A percentile compares a stretch with the other conserved stretches of the same genome.
Conservation (phyloP, 2,329 filamentous ascomycete species). For the Talaromyces sp. region DNA sequence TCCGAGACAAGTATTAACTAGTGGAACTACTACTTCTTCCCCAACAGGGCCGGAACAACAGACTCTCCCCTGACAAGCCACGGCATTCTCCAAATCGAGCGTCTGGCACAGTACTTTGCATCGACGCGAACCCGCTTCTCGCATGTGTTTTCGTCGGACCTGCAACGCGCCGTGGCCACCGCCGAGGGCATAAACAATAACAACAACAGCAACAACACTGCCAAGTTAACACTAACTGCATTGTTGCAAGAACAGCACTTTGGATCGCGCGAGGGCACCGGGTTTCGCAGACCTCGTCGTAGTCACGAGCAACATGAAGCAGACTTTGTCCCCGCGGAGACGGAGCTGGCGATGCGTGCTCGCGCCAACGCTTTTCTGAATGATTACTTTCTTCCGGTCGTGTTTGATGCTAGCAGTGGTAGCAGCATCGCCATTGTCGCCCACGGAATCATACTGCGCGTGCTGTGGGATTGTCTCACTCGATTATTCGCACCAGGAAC, state of each 20-base stretch:
- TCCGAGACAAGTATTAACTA: not conserved
- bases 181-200: constrained; percentile 22
- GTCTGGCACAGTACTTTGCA: constrained; percentile 63
- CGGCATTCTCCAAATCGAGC: constrained; percentile 71
- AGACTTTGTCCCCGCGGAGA: constrained; percentile 48
- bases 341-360: constrained; percentile 58
- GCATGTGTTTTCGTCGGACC: constrained; percentile 72
- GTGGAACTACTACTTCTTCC: constrained; percentile 1
- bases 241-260: constrained; percentile 37
- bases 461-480: constrained; percentile 61
- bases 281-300: constrained; percentile 16
- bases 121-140: constrained; percentile 59
- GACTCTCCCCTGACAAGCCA: constrained; percentile 79
- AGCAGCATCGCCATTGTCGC: constrained; percentile 61
- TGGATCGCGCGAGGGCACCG: constrained; percentile 33
- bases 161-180: constrained; percentile 63
- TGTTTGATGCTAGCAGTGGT: constrained; percentile 29
- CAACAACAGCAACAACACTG: constrained; percentile 5
- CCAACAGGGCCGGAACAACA: constrained; percentile 64
- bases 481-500: constrained; percentile 47
- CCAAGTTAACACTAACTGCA: constrained; percentile 6
- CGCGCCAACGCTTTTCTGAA: constrained; percentile 65
- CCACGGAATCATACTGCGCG: constrained; percentile 74
- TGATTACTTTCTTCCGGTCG: constrained; percentile 54
- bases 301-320: constrained; percentile 39